Evolutionary conservation across 108 stramenopile genomes (phyloP).

Genomic region (Chaetoceros muelleri): DNA sequence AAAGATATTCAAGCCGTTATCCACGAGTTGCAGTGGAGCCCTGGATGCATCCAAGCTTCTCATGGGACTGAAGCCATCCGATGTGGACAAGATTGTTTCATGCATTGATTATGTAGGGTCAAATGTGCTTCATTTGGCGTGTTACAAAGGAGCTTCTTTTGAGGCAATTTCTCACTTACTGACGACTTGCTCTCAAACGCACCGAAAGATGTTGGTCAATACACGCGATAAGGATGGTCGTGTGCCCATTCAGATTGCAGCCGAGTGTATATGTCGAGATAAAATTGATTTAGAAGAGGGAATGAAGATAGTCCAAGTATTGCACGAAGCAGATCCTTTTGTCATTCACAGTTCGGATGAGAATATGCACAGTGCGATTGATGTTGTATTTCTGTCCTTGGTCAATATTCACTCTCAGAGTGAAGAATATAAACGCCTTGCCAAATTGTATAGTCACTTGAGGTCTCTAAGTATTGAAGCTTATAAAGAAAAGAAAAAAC

Average conservation of each 20-base stretch:
- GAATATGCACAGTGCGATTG: background rate
- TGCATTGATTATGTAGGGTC: background rate
- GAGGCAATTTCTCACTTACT: background rate
- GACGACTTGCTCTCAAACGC: background rate
- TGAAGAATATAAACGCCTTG: background rate
- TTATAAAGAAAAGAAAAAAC: background rate
- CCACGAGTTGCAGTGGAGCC: too few species aligned
- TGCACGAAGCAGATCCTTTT: background rate
- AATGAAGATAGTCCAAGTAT: background rate
- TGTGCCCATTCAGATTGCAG: background rate
- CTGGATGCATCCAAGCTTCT: too few species aligned
- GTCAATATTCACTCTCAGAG: background rate
- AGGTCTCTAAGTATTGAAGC: background rate
- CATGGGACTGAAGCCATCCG: background rate
- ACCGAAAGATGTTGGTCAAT: background rate
- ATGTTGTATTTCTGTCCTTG: background rate
- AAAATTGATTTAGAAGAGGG: background rate
- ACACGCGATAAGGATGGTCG: background rate
- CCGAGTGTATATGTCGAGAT: background rate
- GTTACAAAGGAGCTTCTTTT: background rate
- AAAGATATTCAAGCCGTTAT: too few species aligned
- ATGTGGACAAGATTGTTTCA: background rate
- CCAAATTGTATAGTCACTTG: background rate
- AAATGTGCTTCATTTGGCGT: background rate
- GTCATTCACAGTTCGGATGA: background rate